These are phyloP conservation scores for Colletotrichum lindemuthianum DNA, from an alignment of 2,329 filamentous ascomycete species.

Conservation along the genomic window DNA sequence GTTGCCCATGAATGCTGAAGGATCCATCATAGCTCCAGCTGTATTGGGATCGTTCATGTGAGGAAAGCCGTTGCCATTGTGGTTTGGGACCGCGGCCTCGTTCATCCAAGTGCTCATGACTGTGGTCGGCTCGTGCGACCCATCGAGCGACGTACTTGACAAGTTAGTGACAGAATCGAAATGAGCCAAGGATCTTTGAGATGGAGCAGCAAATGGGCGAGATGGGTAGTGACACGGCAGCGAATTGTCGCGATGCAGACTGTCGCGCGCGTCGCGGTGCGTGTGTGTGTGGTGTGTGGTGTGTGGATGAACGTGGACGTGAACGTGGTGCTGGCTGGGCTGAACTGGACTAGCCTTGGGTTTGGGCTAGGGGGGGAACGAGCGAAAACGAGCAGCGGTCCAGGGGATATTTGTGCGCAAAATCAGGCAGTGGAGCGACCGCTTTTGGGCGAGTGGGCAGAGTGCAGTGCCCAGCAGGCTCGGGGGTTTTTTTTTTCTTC, in stretches of 20 bases:
- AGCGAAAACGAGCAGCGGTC: slow-evolving; percentile 29
- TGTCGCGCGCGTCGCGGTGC: slow-evolving; percentile 39
- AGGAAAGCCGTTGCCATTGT: slow-evolving; percentile 75
- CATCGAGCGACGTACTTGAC: slow-evolving; percentile 55
- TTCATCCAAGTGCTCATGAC: slow-evolving; percentile 80
- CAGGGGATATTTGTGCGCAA: slow-evolving; percentile 6
- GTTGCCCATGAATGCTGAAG: slow-evolving; percentile 70
- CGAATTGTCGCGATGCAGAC: slow-evolving; percentile 33
- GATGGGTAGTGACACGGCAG: slow-evolving; percentile 55
- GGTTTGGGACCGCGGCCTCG: slow-evolving; percentile 73
- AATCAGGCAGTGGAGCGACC: slow-evolving; percentile 34
- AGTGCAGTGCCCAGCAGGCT: background rate
- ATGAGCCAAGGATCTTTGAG: slow-evolving; percentile 54
- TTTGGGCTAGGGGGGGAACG: slow-evolving; percentile 36
- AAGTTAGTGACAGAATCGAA: slow-evolving; percentile 57
- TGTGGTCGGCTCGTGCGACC: slow-evolving; percentile 58
- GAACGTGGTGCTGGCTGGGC: slow-evolving; percentile 49
- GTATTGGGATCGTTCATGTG: slow-evolving; percentile 71
- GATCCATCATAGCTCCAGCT: slow-evolving; percentile 70
- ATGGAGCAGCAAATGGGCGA: slow-evolving; percentile 42
- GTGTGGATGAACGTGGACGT: slow-evolving; percentile 49
- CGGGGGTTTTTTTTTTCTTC: background rate
- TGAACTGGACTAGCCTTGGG: slow-evolving; percentile 2
- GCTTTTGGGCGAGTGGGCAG: slow-evolving; percentile 21
- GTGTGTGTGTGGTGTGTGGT: slow-evolving; percentile 11